A percentile compares a stretch with the other conserved stretches of the same genome.
These are phyloP conservation scores for Fonsecaea nubica DNA, from an alignment of 2,329 filamentous ascomycete species.

Conservation along the genomic window DNA sequence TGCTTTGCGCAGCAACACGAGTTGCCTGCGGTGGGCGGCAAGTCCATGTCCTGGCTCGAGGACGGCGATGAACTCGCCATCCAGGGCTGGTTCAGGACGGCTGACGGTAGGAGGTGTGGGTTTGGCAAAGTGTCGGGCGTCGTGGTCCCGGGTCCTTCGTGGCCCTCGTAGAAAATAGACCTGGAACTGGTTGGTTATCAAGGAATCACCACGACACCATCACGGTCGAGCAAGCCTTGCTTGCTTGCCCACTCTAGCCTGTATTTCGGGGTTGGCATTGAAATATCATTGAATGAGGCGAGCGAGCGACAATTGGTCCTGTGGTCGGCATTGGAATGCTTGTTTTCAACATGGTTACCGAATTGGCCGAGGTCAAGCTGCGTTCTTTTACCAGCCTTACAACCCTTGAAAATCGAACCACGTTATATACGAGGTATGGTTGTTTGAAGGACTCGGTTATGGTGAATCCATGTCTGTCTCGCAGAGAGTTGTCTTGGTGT, in stretches of 20 bases:
- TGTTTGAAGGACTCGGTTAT: not conserved
- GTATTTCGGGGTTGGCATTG: not conserved
- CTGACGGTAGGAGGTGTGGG: slow-evolving; percentile 16
- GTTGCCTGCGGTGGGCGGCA: slow-evolving; percentile 13
- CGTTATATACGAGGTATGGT: not conserved
- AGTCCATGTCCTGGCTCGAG: slow-evolving; percentile 18
- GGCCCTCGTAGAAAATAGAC: not conserved
- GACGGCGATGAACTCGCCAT: slow-evolving; percentile 25
- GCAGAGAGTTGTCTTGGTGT: not conserved
- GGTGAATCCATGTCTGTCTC: not conserved
- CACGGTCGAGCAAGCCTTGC: not conserved
- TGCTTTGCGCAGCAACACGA: not conserved
- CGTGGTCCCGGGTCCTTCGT: slow-evolving; percentile 11
- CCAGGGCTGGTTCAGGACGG: slow-evolving; percentile 24
- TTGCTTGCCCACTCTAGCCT: not conserved
- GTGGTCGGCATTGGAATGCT: not conserved
- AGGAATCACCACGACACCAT: too few relatives aligned
- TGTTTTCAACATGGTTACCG: not conserved
- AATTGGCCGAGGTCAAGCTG: not conserved
- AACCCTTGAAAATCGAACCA: not conserved
- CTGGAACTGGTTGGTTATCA: too few relatives aligned
- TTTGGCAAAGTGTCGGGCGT: slow-evolving; percentile 19
- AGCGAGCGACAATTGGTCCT: not conserved
- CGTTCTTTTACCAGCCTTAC: not conserved
- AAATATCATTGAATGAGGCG: not conserved